Conservation (phyloP, 768 basidiomycete genomes). For the Polyporus arcularius region DNA sequence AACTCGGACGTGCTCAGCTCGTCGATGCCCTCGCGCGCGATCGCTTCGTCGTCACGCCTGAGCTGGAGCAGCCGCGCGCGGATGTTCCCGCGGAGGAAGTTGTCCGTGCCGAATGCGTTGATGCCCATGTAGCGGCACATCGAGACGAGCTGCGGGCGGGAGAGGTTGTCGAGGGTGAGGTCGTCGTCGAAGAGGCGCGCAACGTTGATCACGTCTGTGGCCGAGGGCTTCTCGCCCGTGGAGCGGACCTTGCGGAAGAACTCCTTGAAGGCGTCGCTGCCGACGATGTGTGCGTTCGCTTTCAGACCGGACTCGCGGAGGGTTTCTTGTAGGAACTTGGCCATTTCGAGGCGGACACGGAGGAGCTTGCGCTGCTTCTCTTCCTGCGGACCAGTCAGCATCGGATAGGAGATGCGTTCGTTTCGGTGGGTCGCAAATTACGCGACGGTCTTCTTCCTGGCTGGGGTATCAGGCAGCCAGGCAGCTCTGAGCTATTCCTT, state of each 20-base stretch:
- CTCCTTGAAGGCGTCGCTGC: slow-evolving; percentile 95
- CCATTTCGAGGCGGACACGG: slow-evolving; percentile 95
- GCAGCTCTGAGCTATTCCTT: too few relatives aligned
- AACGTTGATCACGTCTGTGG: slow-evolving; percentile 87
- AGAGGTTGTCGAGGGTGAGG: slow-evolving; percentile 95
- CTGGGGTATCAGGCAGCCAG: too few relatives aligned
- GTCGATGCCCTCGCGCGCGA: slow-evolving; percentile 86
- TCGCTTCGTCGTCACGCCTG: slow-evolving; percentile 91
- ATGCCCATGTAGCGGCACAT: slow-evolving; percentile 98
- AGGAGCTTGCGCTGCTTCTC: slow-evolving; percentile 97
- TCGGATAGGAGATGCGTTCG: neutral
- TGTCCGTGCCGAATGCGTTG: slow-evolving; percentile 98
- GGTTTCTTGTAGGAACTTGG: slow-evolving; percentile 98
- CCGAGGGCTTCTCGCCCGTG: slow-evolving; percentile 92
- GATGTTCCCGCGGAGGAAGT: slow-evolving; percentile 92
- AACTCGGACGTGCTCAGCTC: slow-evolving; percentile 90
- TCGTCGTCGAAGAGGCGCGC: slow-evolving; percentile 98
- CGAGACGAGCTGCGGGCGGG: slow-evolving; percentile 95
- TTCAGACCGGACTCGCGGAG: slow-evolving; percentile 92
- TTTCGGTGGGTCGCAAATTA: too few relatives aligned
- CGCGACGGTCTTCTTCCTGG: too few relatives aligned
- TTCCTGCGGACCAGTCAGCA: slow-evolving; percentile 52
- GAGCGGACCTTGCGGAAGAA: slow-evolving; percentile 98
- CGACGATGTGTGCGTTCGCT: slow-evolving; percentile 90
- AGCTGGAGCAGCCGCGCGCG: slow-evolving; percentile 80